phyloP scores from a whole-genome alignment of 1,284 basidiomycete genomes.

The Papiliotrema nemorosa region DNA sequence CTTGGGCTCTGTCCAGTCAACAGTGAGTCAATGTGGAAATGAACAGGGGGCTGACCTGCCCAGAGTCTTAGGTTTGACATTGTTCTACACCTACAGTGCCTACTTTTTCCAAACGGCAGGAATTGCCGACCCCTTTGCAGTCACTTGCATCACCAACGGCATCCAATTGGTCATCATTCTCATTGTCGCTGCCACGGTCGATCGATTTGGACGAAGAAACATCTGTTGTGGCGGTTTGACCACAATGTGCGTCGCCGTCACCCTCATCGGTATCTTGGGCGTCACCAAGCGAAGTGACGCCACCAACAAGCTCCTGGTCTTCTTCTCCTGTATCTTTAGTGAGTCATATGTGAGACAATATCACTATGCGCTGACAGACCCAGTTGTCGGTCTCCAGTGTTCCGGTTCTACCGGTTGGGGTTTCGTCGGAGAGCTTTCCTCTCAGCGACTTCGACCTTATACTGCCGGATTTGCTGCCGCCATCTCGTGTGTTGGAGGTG shows the following conservation, averaged over 20 bases:
- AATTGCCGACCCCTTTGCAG: slow-evolving; percentile 21
- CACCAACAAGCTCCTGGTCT: slow-evolving; percentile 17
- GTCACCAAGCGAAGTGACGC: slow-evolving; percentile 8
- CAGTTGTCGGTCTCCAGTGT: slow-evolving; percentile 21
- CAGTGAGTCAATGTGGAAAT: slow-evolving; percentile 4
- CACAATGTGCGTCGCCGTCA: slow-evolving; percentile 10
- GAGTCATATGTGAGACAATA: slow-evolving; percentile 4
- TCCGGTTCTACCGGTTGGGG: slow-evolving; percentile 25
- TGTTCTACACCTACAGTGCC: slow-evolving; percentile 20
- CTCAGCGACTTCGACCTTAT: slow-evolving; percentile 21
- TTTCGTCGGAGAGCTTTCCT: slow-evolving; percentile 25
- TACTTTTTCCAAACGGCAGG: slow-evolving; percentile 27
- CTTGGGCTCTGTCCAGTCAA: slow-evolving; percentile 18
- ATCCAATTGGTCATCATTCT: slow-evolving; percentile 19
- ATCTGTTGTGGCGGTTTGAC: slow-evolving; percentile 12
- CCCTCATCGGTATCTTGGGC: slow-evolving; percentile 21
- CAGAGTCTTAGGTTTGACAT: slow-evolving; percentile 17
- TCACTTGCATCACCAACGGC: slow-evolving; percentile 23
- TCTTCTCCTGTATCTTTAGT: slow-evolving; percentile 23
- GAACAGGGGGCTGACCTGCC: neutral
- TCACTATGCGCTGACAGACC: no score
- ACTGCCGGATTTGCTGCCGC: slow-evolving; percentile 26
- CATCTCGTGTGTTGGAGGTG: slow-evolving; percentile 11
- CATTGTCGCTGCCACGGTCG: slow-evolving; percentile 14
- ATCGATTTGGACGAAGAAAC: slow-evolving; percentile 20